Evolutionary conservation across 352 stramenopile genomes (phyloP), one percentile per base, ranked within the genome.

Genomic region (Pythium scleroteichum): DNA sequence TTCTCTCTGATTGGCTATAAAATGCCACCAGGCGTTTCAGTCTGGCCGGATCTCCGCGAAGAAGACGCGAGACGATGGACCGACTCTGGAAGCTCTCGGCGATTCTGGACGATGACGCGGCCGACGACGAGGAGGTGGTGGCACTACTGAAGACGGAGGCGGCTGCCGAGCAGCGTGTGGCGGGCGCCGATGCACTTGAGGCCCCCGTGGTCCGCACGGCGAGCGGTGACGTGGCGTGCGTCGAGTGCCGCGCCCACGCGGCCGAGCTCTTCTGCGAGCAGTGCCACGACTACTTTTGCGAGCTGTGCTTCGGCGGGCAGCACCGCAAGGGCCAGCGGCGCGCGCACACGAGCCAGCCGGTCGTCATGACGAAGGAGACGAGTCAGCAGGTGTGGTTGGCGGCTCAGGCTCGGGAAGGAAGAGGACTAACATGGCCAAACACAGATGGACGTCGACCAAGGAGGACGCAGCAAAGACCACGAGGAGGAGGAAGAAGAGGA

Each of bases 281-380:
- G 65, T 96, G 87, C 59, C 79, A 92, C 64, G 85, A 96, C 71
- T 92, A 94, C 64, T 96, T 93, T 55, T 96, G 87, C 47, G 80
- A 88, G 53, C 66, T 96, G 7, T 96, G 87, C 72, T 94, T 72
- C 39, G 78, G 76, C 29, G 84, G 82, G 3, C 87, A 96, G 71
- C 87, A 96, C 60, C 87, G 87, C 65, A 94, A 94, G 61, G 87
- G 87, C 39, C 91, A 90, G 54, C 71, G 87, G 49, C 69, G 78
- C 51, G 69, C 64, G 39, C 85, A 96, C 71, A 94, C 85, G 62
- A 85, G 79, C 63, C 87, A 96, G 71, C 83, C 82, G 35, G 73
- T 90, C 53, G 64, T 74, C 8, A 4, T 32, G 29, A 16, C 51
- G 1, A 49, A 35, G 51, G 29, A 62, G 29, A n/a, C 45, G 14